phyloP scores from a whole-genome alignment of 371 early-diverging fungal genomes.

The Actinomortierella ambigua region DNA sequence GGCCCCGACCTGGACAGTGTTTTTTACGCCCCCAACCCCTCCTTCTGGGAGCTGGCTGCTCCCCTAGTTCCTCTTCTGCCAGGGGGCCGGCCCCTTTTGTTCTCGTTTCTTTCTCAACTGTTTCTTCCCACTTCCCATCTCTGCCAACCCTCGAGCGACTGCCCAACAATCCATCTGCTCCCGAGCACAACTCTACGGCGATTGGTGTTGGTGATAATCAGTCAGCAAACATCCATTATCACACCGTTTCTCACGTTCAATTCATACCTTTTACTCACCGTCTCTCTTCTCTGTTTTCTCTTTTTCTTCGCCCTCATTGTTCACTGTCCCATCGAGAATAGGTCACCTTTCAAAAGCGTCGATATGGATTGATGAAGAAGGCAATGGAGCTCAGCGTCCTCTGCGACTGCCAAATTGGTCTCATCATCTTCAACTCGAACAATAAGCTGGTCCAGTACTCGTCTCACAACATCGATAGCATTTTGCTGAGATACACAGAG shows the following conservation, averaged over 20 bases:
- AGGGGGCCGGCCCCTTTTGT: too few relatives aligned
- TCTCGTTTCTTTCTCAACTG: too few relatives aligned
- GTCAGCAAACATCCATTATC: not conserved
- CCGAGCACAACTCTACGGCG: not conserved
- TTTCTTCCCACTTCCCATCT: too few relatives aligned
- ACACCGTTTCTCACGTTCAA: constrained; percentile 4
- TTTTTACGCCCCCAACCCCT: not conserved
- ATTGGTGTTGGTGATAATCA: constrained; percentile 5
- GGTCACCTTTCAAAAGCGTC: constrained; percentile 96
- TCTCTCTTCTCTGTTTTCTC: not conserved
- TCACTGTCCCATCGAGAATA: constrained; percentile 22
- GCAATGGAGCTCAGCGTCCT: constrained; percentile 95
- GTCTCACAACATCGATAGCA: constrained; percentile 86
- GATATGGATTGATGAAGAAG: constrained; percentile 98
- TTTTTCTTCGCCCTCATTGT: constrained; percentile 1
- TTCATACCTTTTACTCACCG: not conserved
- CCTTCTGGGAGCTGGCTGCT: not conserved
- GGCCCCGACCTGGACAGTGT: not conserved
- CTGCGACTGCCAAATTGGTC: constrained; percentile 93
- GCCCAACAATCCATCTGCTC: not conserved
- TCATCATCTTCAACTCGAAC: constrained; percentile 88
- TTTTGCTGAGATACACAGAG: constrained; percentile 89
- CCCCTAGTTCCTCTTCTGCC: not conserved
- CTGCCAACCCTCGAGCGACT: too few relatives aligned
- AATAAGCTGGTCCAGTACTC: constrained; percentile 92